Evolutionary conservation across 2,329 filamentous ascomycete species (phyloP), one percentile per base, ranked within the genome.

Genomic region (Pezicula rhizophila): DNA sequence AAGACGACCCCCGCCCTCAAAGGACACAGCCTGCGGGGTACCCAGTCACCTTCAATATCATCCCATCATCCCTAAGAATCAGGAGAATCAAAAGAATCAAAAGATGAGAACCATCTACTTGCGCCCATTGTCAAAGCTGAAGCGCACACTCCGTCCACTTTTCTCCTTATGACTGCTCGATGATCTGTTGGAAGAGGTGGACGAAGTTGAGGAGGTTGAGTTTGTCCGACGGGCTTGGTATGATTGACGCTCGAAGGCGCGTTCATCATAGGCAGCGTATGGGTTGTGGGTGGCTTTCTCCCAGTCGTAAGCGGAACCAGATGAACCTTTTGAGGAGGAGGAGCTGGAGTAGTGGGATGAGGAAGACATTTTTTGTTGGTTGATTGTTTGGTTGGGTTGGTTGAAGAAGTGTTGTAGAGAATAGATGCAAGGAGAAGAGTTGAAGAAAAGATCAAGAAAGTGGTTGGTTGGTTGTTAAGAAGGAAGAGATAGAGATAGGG

Each of bases 181-280:
- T n/a, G 40, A 42, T 14, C n/a, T 14, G 11, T 28, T 31, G 20
- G 40, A 42, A 7, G 40, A 42, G 10, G 8, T 26, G 3, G 40
- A 42, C 4, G 40, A 42, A 15, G 18, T n/a, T 11, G 40, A 42
- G 10, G 40, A 42, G 25, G 40, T 42, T 2, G 40, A 42, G 40
- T 42, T 42, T 12, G 40, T 42, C 3, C 40, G 40, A 11, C 40
- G 40, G 11, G 40, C 15, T 14, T 25, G 20, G 40, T 42, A 42
- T 5, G 40, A 42, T 25, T 42, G 23, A 11, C 25, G 20, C 40
- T 42, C 40, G n/a, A 42, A 42, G 23, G 23, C n/a, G 8, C n/a
- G 18, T 25, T 42, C 40, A 31, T 42, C 40, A 23, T 42, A 42
- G 40, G 40, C 10, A n/a, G 40, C 40, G n/a, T 42, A 42, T 26